Conservation (phyloP, 108 stramenopile species). For the Nannochloropsis salina region DNA sequence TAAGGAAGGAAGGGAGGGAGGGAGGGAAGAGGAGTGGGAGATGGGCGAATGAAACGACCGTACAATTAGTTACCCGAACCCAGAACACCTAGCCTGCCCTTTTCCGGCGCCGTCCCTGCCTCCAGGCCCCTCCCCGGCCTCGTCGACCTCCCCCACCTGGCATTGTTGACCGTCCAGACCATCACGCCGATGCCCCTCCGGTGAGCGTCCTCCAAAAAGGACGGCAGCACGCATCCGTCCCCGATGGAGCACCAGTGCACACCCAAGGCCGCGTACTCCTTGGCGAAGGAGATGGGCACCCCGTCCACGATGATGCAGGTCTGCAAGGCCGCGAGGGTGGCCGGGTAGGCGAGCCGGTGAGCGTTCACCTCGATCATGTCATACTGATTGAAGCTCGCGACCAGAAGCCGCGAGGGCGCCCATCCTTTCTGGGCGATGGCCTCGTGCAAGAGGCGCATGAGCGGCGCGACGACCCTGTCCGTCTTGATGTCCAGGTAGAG, state of each 20-base stretch:
- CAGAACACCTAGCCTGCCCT: not conserved
- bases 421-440: not conserved
- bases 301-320: not conserved
- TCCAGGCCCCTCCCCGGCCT: not conserved
- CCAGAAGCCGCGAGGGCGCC: not conserved
- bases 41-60: not conserved
- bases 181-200: not conserved
- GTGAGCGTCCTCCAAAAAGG: not conserved
- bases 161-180: not conserved
- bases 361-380: conserved; percentile 19
- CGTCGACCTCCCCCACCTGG: not conserved
- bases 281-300: not conserved
- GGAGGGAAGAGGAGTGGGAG: not conserved
- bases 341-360: not conserved
- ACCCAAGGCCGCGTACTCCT: not conserved
- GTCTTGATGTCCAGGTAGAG: conserved; percentile 1
- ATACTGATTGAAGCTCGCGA: not conserved
- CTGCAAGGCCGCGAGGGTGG: not conserved
- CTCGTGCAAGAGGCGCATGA: not conserved
- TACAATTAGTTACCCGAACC: not conserved
- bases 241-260: not conserved
- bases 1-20: not conserved
- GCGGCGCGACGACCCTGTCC: not conserved
- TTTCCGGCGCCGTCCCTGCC: not conserved
- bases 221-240: not conserved